phyloP scores from a whole-genome alignment of 306 rosid genomes.

The Canavalia gladiata region DNA sequence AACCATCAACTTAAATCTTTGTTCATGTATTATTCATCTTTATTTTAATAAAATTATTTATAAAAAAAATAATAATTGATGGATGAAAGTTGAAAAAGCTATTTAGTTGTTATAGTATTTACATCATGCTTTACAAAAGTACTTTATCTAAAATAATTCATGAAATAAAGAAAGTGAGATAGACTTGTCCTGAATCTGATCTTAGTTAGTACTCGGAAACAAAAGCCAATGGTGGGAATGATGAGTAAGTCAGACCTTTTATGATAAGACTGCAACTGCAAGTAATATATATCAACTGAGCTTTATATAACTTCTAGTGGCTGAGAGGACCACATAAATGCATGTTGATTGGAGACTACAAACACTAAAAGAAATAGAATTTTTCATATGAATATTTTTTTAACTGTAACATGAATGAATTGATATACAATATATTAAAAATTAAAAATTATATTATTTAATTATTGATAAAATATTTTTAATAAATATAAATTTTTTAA shows the following conservation, averaged over 20 bases:
- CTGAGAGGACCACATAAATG: not conserved
- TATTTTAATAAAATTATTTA: not conserved
- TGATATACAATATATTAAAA: too few relatives aligned
- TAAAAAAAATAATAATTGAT: not conserved
- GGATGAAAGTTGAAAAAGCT: not conserved
- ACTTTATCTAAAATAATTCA: not conserved
- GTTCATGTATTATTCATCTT: not conserved
- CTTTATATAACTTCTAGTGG: not conserved
- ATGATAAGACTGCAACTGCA: not conserved
- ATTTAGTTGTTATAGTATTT: not conserved
- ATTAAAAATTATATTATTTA: too few relatives aligned
- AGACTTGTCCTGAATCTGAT: not conserved
- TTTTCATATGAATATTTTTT: too few relatives aligned
- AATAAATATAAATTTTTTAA: too few relatives aligned
- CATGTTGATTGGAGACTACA: too few relatives aligned
- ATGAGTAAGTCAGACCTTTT: not conserved
- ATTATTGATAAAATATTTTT: too few relatives aligned
- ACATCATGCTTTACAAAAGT: slow-evolving; percentile 2
- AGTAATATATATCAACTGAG: not conserved
- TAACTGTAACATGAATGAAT: too few relatives aligned
- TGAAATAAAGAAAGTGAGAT: not conserved
- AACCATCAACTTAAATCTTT: not conserved
- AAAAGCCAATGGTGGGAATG: not conserved
- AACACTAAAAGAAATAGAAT: too few relatives aligned
- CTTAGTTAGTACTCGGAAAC: not conserved